A percentile compares a stretch with the other conserved stretches of the same genome.
Evolutionary conservation across 2,329 filamentous ascomycete species (phyloP).

Genomic region (Fusarium sp.): DNA sequence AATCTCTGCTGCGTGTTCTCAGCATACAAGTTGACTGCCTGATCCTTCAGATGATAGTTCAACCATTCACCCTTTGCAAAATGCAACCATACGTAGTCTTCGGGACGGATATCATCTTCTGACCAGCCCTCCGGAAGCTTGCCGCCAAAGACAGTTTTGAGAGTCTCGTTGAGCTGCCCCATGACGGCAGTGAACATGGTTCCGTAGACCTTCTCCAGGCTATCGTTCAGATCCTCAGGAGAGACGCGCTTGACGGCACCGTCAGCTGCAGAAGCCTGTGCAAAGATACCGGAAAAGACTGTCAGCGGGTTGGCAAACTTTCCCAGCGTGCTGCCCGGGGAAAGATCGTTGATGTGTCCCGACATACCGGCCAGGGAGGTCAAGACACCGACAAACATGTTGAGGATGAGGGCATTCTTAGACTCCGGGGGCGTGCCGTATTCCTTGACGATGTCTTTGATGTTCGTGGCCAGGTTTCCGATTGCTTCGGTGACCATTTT

Average conservation of each 20-base stretch:
- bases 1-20: background rate
- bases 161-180: background rate
- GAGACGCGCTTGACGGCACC: background rate
- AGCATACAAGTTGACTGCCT: background rate
- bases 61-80: slow-evolving; percentile 16
- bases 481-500: slow-evolving; percentile 6
- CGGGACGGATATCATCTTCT: background rate
- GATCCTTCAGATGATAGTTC: background rate
- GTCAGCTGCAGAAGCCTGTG: background rate
- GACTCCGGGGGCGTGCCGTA: slow-evolving; percentile 14
- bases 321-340: background rate
- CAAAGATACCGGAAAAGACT: slow-evolving; percentile 9
- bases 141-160: background rate
- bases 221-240: slow-evolving; percentile 6
- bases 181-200: slow-evolving; percentile 14
- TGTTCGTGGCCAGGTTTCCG: background rate
- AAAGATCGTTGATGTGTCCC: background rate
- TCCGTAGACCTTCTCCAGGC: slow-evolving; percentile 14
- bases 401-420: slow-evolving; percentile 15
- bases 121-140: background rate
- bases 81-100: background rate
- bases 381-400: slow-evolving; percentile 27
- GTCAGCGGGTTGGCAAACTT: slow-evolving; percentile 2
- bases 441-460: slow-evolving; percentile 12
- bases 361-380: slow-evolving; percentile 13